Evolutionary conservation across 169 alveolate genomes (phyloP).

Genomic region (Plasmodium inui): DNA sequence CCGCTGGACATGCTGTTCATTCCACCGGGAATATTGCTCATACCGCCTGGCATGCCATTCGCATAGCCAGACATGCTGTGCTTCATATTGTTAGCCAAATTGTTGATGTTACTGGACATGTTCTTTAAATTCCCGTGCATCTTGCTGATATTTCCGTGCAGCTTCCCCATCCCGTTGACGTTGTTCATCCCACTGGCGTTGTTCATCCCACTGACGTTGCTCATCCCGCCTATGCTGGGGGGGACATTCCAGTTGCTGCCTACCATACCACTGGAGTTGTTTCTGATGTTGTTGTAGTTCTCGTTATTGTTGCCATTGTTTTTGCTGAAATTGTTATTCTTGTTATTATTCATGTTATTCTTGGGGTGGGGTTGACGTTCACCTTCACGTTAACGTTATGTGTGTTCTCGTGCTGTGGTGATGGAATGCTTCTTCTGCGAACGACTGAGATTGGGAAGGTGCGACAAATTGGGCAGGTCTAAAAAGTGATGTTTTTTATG

Average conservation of each 20-base stretch:
- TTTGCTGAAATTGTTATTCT: background rate
- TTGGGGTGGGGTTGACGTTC: background rate
- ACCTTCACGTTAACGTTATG: background rate
- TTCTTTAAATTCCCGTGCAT: conserved; percentile 30
- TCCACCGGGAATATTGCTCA: background rate
- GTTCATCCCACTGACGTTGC: background rate
- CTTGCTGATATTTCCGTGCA: conserved; percentile 14
- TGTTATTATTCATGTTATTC: conserved; percentile 6
- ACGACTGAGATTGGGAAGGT: background rate
- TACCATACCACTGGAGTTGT: conserved; percentile 19
- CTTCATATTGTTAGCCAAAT: background rate
- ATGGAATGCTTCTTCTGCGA: background rate
- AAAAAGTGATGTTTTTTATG: background rate
- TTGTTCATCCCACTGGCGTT: background rate
- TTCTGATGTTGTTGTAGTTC: conserved; percentile 13
- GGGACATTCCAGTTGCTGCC: conserved; percentile 22
- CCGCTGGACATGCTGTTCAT: background rate
- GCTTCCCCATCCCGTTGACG: conserved; percentile 4
- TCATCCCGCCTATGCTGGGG: background rate
- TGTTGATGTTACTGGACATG: background rate
- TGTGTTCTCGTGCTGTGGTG: background rate
- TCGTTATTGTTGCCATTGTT: conserved; percentile 29
- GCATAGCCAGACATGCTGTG: conserved; percentile 10
- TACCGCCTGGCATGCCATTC: conserved; percentile 7
- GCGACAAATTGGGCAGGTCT: background rate